Evolutionary conservation across 805 yeast genomes (phyloP).

Genomic region (Barnettozyma vustinii): DNA sequence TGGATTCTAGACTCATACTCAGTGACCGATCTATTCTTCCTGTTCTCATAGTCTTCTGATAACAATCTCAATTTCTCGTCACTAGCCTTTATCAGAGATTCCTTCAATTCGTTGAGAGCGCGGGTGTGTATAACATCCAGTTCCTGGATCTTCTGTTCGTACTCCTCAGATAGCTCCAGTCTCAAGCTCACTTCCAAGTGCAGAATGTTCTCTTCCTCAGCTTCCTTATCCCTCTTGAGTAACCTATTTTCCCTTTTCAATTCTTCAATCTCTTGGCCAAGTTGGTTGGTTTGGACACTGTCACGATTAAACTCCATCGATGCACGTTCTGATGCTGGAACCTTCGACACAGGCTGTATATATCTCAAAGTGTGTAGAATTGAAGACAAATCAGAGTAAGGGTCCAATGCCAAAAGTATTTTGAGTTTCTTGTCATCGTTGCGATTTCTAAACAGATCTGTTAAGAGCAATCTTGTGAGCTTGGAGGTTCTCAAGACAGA

Average conservation of each 20-base stretch:
- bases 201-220: slow-evolving; percentile 14
- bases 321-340: slow-evolving; percentile 17
- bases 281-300: slow-evolving; percentile 4
- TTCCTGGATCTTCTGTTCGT: slow-evolving; percentile 32
- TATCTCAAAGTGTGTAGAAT: slow-evolving; percentile 24
- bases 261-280: slow-evolving; percentile 17
- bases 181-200: slow-evolving; percentile 27
- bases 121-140: slow-evolving; percentile 30
- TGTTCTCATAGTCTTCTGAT: slow-evolving; percentile 27
- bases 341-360: slow-evolving; percentile 25
- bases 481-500: slow-evolving; percentile 43
- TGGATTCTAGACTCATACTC: not conserved
- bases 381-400: slow-evolving; percentile 18
- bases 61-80: slow-evolving; percentile 29
- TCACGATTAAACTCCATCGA: slow-evolving; percentile 15
- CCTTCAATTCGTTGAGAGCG: slow-evolving; percentile 30
- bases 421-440: slow-evolving; percentile 19
- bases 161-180: slow-evolving; percentile 26
- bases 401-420: slow-evolving; percentile 24
- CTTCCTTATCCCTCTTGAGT: slow-evolving; percentile 23
- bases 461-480: slow-evolving; percentile 42
- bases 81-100: slow-evolving; percentile 20
- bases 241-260: slow-evolving; percentile 15
- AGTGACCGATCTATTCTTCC: slow-evolving; percentile 3
- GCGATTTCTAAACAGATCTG: slow-evolving; percentile 30